Conservation (phyloP, 2,329 filamentous ascomycete species). For the Verticillium dahliae region DNA sequence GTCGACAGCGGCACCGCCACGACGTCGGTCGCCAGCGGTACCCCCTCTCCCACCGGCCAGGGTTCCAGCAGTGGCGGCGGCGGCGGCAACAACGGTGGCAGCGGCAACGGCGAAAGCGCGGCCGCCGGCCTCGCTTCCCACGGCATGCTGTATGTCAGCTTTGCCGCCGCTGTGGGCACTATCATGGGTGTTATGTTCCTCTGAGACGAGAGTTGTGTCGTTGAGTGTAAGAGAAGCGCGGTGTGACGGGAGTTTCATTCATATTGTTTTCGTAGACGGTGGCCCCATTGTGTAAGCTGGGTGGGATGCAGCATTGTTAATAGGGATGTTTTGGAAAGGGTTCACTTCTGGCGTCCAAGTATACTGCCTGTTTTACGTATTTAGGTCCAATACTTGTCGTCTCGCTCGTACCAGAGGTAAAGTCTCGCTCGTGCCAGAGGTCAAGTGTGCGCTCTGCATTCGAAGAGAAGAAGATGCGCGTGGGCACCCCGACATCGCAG, state of each 20-base stretch:
- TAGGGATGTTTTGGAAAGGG: background rate
- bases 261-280: background rate
- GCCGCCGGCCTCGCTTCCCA: conserved; percentile 17
- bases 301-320: background rate
- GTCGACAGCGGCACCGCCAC: conserved; percentile 40
- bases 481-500: background rate
- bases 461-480: too few relatives aligned
- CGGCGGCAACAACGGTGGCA: conserved; percentile 19
- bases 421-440: too few relatives aligned
- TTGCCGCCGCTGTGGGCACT: conserved; percentile 26
- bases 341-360: background rate
- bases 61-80: conserved; percentile 19
- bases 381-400: too few relatives aligned
- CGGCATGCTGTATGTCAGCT: conserved; percentile 26
- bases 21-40: conserved; percentile 29
- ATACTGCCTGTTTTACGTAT: background rate
- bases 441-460: too few relatives aligned
- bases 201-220: conserved; percentile 16
- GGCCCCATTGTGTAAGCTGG: background rate
- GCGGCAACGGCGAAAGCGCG: conserved; percentile 20
- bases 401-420: too few relatives aligned
- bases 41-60: conserved; percentile 27
- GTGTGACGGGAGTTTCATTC: background rate
- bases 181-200: conserved; percentile 31
- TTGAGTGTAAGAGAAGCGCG: background rate